Percentiles rank a stretch among this genome's conserved stretches.
These are phyloP conservation scores for Catharanthus roseus DNA, from an alignment of 257 asterid species.

Conservation along the genomic window DNA sequence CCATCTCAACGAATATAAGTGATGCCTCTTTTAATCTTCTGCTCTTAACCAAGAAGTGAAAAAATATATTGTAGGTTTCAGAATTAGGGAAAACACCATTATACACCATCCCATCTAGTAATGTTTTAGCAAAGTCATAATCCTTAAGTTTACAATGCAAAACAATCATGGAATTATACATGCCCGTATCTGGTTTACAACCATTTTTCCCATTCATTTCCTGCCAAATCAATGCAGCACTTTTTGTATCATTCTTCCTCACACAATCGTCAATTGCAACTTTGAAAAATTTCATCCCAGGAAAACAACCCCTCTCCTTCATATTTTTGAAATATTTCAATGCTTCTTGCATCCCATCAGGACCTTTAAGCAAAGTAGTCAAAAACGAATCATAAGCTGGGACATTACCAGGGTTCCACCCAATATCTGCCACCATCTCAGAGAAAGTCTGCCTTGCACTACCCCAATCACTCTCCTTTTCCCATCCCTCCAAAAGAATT, in stretches of 20 bases:
- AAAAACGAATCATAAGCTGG: conserved; percentile 57
- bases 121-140: conserved; percentile 35
- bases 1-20: conserved; percentile 60
- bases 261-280: conserved; percentile 51
- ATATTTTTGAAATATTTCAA: conserved; percentile 30
- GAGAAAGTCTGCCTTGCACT: conserved; percentile 42
- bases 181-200: conserved; percentile 35
- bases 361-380: conserved; percentile 48
- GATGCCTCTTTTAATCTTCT: conserved; percentile 47
- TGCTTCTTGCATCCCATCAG: conserved; percentile 47
- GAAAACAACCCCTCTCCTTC: conserved; percentile 47
- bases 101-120: conserved; percentile 60
- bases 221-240: conserved; percentile 50
- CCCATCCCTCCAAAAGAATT: conserved; percentile 67
- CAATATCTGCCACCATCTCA: conserved; percentile 54
- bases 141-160: conserved; percentile 48
- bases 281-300: conserved; percentile 57
- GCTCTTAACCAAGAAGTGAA: conserved; percentile 46
- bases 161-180: conserved; percentile 49
- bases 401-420: conserved; percentile 50
- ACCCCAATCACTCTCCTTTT: conserved; percentile 37
- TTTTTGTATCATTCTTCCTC: conserved; percentile 43
- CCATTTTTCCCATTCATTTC: conserved; percentile 40
- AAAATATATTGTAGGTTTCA: conserved; percentile 46
- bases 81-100: conserved; percentile 60